These are phyloP conservation scores for Pseudopithomyces chartarum DNA, from an alignment of 2,329 filamentous ascomycete species.

Conservation along the genomic window DNA sequence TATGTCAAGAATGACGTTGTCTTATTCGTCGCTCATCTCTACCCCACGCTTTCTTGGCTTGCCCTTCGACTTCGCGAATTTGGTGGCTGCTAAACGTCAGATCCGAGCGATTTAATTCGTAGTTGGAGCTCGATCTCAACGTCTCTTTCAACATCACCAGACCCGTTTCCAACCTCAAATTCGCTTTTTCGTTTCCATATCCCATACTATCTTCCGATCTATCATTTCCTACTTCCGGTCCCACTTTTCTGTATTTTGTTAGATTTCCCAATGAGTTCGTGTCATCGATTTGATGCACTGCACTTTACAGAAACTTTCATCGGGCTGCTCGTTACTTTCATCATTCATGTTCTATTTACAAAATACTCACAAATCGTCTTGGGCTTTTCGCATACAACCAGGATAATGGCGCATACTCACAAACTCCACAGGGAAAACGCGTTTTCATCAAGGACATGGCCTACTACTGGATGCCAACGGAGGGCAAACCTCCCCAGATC, in stretches of 20 bases:
- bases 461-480: slow-evolving; percentile 84
- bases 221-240: background rate
- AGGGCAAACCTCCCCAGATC: slow-evolving; percentile 68
- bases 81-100: slow-evolving; percentile 29
- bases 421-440: slow-evolving; percentile 72
- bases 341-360: slow-evolving; percentile 2
- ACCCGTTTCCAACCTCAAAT: slow-evolving; percentile 9
- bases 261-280: background rate
- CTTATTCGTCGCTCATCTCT: slow-evolving; percentile 19
- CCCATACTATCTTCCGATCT: background rate
- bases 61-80: slow-evolving; percentile 21
- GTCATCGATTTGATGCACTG: too few species aligned
- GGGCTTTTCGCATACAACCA: background rate
- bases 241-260: background rate
- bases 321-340: background rate
- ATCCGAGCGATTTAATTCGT: slow-evolving; percentile 20
- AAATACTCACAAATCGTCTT: background rate
- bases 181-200: background rate
- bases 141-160: slow-evolving; percentile 2
- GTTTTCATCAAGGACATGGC: slow-evolving; percentile 98
- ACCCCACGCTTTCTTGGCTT: slow-evolving; percentile 14
- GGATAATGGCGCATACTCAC: slow-evolving; percentile 26
- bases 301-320: background rate
- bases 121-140: slow-evolving; percentile 1
- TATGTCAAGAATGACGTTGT: slow-evolving; percentile 9